These are phyloP conservation scores for Casuarina glauca DNA, from an alignment of 306 rosid species.

Conservation along the genomic window DNA sequence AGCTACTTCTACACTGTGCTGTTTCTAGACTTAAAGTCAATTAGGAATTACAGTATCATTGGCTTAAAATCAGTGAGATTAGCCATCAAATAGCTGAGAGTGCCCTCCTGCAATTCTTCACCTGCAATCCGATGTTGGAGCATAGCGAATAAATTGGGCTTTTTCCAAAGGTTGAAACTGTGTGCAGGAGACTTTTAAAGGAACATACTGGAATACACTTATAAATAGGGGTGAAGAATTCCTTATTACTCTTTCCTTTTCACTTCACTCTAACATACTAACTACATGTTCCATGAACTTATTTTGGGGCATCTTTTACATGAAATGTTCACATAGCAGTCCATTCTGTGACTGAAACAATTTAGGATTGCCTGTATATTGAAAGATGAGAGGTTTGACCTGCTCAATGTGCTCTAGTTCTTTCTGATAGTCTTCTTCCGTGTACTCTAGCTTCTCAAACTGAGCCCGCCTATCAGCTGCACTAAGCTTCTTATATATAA, in stretches of 20 bases:
- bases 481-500: slow-evolving; percentile 34
- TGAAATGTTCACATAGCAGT: neutral
- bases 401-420: slow-evolving; percentile 98
- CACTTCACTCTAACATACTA: neutral
- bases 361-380: neutral
- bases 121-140: too few relatives aligned
- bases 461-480: slow-evolving; percentile 99
- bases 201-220: neutral
- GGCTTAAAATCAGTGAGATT: neutral
- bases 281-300: neutral
- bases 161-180: neutral
- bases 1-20: neutral
- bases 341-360: neutral
- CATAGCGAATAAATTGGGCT: too few relatives aligned
- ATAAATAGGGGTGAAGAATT: neutral
- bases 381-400: slow-evolving; percentile 39
- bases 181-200: neutral
- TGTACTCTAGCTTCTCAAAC: slow-evolving; percentile 82
- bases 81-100: too few relatives aligned
- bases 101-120: too few relatives aligned
- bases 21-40: neutral
- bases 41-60: neutral
- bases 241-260: neutral
- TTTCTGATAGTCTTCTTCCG: slow-evolving; percentile 89
- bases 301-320: neutral